Conservation (phyloP, 306 rosid genomes). For the Vachellia collinsii region DNA sequence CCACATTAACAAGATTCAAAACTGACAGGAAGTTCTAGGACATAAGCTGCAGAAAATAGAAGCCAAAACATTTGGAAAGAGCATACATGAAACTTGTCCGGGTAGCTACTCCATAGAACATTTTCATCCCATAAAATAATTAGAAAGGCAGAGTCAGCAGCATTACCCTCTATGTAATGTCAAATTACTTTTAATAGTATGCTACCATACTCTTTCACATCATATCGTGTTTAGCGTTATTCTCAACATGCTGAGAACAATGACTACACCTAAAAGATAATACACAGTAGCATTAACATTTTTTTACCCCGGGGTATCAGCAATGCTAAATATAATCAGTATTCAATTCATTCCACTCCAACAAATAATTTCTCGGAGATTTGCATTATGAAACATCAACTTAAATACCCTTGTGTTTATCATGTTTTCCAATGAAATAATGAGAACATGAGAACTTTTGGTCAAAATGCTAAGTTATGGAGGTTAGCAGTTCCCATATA, state of each 20-base stretch:
- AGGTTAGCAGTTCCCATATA: background rate
- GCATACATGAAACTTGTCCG: background rate
- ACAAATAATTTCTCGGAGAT: background rate
- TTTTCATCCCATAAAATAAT: background rate
- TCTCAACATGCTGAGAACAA: background rate
- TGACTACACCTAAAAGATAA: background rate
- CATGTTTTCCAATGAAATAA: background rate
- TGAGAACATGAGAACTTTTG: background rate
- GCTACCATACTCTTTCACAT: background rate
- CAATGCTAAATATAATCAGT: background rate
- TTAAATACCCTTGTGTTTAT: background rate
- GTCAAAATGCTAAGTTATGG: background rate
- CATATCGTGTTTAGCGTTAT: background rate
- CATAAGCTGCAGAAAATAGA: background rate
- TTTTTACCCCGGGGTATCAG: background rate
- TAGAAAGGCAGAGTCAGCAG: conserved; percentile 3
- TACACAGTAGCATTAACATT: background rate
- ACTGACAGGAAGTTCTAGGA: background rate
- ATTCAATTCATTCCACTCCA: background rate
- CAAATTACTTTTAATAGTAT: background rate
- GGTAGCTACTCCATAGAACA: background rate
- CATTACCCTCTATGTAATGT: background rate
- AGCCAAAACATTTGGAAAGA: background rate
- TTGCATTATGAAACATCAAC: background rate
- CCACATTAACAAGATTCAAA: background rate